Evolutionary conservation across 768 basidiomycete genomes (phyloP), one percentile per base, ranked within the genome.

Genomic region (Boletus patriciae): DNA sequence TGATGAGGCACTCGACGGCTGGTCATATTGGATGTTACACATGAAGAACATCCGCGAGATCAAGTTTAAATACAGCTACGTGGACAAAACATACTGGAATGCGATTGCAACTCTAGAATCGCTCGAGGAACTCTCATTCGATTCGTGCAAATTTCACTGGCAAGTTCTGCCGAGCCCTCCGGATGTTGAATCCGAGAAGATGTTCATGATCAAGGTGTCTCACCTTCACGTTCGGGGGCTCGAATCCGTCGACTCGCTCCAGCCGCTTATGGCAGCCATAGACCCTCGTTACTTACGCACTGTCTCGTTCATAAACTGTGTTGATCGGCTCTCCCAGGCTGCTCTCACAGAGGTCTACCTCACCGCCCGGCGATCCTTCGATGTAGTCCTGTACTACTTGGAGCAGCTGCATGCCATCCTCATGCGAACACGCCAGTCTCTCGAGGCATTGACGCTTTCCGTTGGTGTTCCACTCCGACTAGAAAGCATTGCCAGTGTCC

Each of bases 11-110:
- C n/a, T n/a, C n/a, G n/a, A n/a, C n/a, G n/a, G n/a, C n/a, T n/a
- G n/a, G n/a, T n/a, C n/a, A n/a, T n/a, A n/a, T n/a, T n/a, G n/a
- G 10, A 11, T 65, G 51, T n/a, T 15, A 2, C 33, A 54, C 36
- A 70, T 70, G 69, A 50, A 19, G 2, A 58, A 64, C 46, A 47
- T 70, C 21, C 60, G 16, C 10, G 40, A 45, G 11, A 52, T 70
- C 44, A 12, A 13, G 10, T 63, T 70, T 46, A 42, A 8, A 2
- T 0, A 4, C 3, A 57, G 59, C 18, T 40, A 43, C 36, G 55
- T 70, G 49, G 48, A 54, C 11, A 16, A 10, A 3, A 47, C 54
- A 0, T 47, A 69, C 42, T 67, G 70, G 62, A 2, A 34, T 6
- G 57, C 46, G 12, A 57, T 71, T 6, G 46, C 48, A n/a, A 8